Evolutionary conservation across 2,329 filamentous ascomycete genomes (phyloP).

Genomic region (Pseudogymnoascus sp.): DNA sequence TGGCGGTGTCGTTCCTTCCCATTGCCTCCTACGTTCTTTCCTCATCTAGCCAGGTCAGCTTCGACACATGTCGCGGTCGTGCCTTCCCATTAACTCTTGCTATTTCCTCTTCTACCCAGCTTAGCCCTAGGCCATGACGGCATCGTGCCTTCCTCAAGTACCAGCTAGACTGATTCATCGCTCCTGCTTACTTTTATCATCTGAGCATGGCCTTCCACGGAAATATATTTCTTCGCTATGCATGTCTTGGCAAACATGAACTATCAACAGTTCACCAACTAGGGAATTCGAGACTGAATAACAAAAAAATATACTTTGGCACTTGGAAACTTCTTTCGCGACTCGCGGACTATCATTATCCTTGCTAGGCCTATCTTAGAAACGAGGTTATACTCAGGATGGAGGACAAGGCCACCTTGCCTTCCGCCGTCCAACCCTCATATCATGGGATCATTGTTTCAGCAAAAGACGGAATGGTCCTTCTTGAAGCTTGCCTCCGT

Average conservation of each 20-base stretch:
- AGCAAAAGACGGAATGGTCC: constrained; percentile 66
- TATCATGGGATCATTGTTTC: constrained; percentile 60
- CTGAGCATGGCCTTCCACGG: not conserved
- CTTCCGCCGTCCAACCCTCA: constrained; percentile 46
- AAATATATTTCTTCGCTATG: not conserved
- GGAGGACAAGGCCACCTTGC: not conserved
- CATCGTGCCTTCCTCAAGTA: not conserved
- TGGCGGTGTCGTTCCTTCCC: not conserved
- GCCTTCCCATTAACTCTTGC: not conserved
- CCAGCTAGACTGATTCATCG: not conserved
- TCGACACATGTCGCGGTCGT: not conserved
- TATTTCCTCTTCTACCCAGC: not conserved
- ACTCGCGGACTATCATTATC: not conserved
- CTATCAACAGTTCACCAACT: not conserved
- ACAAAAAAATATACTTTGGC: not conserved
- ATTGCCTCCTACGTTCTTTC: not conserved
- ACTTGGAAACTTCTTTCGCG: not conserved
- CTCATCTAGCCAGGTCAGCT: not conserved
- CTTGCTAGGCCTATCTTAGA: not conserved
- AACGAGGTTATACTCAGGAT: not conserved
- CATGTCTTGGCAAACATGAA: not conserved
- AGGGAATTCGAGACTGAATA: not conserved
- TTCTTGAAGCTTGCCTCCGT: constrained; percentile 71
- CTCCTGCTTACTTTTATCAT: not conserved
- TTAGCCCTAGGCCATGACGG: not conserved